Evolutionary conservation across 108 stramenopile species (phyloP), one percentile per base, ranked within the genome.

Genomic region (Skeletonema marinoi): DNA sequence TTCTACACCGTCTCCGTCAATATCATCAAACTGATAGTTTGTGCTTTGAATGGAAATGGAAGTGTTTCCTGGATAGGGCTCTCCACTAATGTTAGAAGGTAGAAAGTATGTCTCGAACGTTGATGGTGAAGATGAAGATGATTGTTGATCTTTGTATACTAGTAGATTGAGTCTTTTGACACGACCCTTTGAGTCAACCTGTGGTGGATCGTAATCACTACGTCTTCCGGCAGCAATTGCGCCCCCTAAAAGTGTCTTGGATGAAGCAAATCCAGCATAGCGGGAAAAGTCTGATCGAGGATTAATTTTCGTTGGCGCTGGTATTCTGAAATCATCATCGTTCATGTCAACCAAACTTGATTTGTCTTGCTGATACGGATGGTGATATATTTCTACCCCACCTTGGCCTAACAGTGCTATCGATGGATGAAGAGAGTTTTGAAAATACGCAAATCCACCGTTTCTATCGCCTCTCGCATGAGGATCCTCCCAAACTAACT

Each of bases 371-470:
- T 39, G 39, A 11, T 59, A 25, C 10, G 21, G 35, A 42, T 58
- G 6, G 6, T 60, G 13, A 9, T 32, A 60, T 29, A 71, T 11
- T 41, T 71, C 70, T 9, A 71, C 33, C n/a, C 70, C 70, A 10
- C 58, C 70, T 31, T 71, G 70, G 0, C 70, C 70, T 41, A 71
- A 19, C 32, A 71, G 30, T 13, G 50, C 56, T 17, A 71, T 36
- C 56, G 58, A 39, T 59, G 42, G 42, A 29, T 68, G 38, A 65
- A 16, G 0, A 6, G 21, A 29, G 11, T 29, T 9, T 35, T 16
- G 31, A 42, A 69, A 48, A 32, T 69, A 39, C 3, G 70, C 70
- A 71, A 71, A 71, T 19, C 70, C 70, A 19, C 70, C 70, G 29
- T 71, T 71, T 41, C 70, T 35, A 36, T 71, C 70, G 4, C 70